A percentile compares a stretch with the other conserved stretches of the same genome.
Conservation (phyloP, 177 flowering plant genomes). For the Vitis hybrid region DNA sequence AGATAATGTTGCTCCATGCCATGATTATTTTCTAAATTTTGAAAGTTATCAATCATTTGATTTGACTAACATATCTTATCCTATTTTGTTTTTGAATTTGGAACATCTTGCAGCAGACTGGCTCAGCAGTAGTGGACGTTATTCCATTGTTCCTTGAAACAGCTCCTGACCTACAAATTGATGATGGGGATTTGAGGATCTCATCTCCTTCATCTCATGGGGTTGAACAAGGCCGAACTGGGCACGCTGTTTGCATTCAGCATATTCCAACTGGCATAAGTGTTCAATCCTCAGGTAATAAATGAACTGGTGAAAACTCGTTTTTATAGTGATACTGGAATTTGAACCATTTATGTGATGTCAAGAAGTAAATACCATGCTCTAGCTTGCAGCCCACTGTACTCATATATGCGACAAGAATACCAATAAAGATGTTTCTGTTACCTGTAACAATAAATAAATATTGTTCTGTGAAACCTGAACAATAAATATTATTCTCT, state of each 20-base stretch:
- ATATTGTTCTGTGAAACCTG: no score
- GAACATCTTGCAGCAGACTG: conserved; percentile 41
- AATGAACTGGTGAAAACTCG: not conserved
- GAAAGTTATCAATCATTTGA: no score
- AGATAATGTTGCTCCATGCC: no score
- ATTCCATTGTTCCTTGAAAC: conserved; percentile 71
- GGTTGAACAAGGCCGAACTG: conserved; percentile 27
- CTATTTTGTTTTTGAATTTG: not conserved
- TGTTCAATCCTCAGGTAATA: conserved; percentile 68
- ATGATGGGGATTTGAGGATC: conserved; percentile 56
- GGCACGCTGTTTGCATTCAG: conserved; percentile 43
- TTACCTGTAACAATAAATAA: no score
- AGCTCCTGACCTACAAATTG: conserved; percentile 40
- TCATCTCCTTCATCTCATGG: conserved; percentile 25
- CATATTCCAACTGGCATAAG: conserved; percentile 81
- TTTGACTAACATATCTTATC: no score
- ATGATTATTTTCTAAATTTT: no score
- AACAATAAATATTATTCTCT: no score
- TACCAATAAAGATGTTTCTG: no score
- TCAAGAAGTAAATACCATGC: no score
- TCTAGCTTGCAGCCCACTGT: no score
- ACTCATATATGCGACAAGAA: no score
- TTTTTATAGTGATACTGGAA: not conserved
- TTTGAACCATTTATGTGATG: no score
- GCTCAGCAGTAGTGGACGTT: conserved; percentile 67